Evolutionary conservation across 2,329 filamentous ascomycete species (phyloP).

Genomic region (Penicillium sp.): DNA sequence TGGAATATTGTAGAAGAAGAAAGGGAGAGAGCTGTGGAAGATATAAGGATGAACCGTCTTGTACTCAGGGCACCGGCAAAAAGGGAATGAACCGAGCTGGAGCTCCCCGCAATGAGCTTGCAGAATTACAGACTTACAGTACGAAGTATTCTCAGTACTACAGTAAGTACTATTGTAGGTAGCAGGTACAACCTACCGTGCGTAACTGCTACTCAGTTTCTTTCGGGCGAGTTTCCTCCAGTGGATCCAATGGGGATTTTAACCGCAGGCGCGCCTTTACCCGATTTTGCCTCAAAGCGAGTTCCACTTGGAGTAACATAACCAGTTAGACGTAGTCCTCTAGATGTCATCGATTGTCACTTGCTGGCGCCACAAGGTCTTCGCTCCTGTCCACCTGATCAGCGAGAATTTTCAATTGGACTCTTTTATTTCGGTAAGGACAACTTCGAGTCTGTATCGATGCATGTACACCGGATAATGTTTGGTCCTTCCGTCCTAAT

Average conservation of each 20-base stretch:
- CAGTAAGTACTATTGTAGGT: no score
- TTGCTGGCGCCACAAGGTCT: not conserved
- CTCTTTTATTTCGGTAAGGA: not conserved
- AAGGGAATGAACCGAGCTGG: slow-evolving; percentile 22
- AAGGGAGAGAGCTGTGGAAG: not conserved
- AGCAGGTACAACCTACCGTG: no score
- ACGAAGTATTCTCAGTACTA: no score
- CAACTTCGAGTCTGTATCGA: no score
- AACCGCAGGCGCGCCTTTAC: slow-evolving; percentile 21
- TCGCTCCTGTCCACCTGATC: not conserved
- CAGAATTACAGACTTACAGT: no score
- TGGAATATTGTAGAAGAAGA: not conserved
- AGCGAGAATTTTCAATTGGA: not conserved
- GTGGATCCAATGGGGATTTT: slow-evolving; percentile 24
- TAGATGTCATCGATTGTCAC: not conserved
- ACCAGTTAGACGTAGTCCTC: not conserved
- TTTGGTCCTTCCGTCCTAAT: no score
- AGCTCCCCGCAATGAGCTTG: slow-evolving; percentile 19
- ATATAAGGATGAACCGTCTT: not conserved
- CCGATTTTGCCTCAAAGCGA: slow-evolving; percentile 11
- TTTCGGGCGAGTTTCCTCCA: slow-evolving; percentile 13
- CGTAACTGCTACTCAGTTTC: no score
- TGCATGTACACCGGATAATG: no score
- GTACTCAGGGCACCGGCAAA: slow-evolving; percentile 14
- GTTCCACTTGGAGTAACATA: not conserved